Evolutionary conservation across 495 filamentous ascomycete genomes (phyloP).

Genomic region (Aspergillus indologenus): DNA sequence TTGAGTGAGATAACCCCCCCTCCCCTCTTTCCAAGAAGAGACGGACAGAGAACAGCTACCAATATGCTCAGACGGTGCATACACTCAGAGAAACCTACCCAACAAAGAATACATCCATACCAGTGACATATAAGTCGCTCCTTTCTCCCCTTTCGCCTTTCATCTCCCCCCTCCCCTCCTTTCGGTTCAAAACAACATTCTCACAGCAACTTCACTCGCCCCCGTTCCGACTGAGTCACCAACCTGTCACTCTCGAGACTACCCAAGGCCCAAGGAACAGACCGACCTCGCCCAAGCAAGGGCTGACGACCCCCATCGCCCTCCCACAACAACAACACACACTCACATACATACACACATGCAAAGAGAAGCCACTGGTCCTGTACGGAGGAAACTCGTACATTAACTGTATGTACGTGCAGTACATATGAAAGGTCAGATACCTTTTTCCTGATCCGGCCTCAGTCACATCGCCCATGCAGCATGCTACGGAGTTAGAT

Average conservation of each 20-base stretch:
- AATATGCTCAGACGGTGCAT: too few species aligned
- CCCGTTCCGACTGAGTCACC: too few species aligned
- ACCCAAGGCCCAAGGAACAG: neutral
- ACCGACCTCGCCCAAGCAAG: neutral
- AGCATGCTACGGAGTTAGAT: neutral
- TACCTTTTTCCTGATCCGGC: neutral
- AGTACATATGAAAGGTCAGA: neutral
- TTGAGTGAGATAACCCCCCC: neutral
- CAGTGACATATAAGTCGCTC: too few species aligned
- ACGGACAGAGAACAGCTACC: neutral
- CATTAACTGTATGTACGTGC: neutral
- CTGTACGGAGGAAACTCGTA: neutral
- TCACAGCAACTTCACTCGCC: too few species aligned
- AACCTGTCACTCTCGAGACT: too few species aligned
- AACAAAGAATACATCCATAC: too few species aligned
- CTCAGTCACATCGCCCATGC: neutral
- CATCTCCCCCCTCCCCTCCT: too few species aligned
- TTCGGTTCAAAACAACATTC: too few species aligned
- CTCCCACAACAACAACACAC: neutral
- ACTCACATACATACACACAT: neutral
- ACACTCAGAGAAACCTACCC: too few species aligned
- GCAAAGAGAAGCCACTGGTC: neutral
- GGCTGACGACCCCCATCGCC: neutral
- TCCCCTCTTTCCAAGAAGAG: neutral
- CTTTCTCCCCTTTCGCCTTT: too few species aligned